Evolutionary conservation across 805 yeast genomes (phyloP), one percentile per base, ranked within the genome.

Genomic region (Candida krabiensis): DNA sequence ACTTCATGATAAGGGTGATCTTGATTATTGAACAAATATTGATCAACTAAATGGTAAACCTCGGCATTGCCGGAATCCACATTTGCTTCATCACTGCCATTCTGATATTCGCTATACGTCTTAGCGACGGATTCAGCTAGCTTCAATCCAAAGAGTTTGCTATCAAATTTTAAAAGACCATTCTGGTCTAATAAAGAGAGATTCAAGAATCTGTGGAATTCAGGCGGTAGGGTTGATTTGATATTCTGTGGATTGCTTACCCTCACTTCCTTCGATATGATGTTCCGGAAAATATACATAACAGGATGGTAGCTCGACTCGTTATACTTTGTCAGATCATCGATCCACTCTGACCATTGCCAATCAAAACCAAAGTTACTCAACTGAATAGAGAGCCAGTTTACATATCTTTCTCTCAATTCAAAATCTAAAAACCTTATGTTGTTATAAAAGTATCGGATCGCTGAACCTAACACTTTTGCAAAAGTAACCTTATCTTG

Each of bases 281-380:
- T 70, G 62, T 89, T 89, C 49, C 73, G 78, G 43, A 91, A 79
- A 49, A 91, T 83, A 31, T 74, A 76, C 45, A 77, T 71, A 49
- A 78, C 79, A 9, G 97, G 96, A 56, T 86, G 90, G 53, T 76
- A 79, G 23, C 66, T 59, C 24, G 73, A 66, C 9, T 68, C 60
- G 6, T 67, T 62, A 32, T 68, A 71, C 31, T 58, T 60, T n/a
- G 58, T 52, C 0, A 82, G 71, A 52, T 81, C 86, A 2, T 61
- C 64, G 19, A 73, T 77, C 99, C 99, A 93, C 61, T 90, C 98
- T 46, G 77, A 79, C 99, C 99, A 93, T 57, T 89, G 88, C 99
- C 99, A 93, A 25, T 90, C 86, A 64, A 87, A 93, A 40, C 85
- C 89, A 61, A 91, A 93, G 58, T 91, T 93, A 53, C 95, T 85